Conservation (phyloP, 768 basidiomycete genomes). For the Tremella yokohamensis region DNA sequence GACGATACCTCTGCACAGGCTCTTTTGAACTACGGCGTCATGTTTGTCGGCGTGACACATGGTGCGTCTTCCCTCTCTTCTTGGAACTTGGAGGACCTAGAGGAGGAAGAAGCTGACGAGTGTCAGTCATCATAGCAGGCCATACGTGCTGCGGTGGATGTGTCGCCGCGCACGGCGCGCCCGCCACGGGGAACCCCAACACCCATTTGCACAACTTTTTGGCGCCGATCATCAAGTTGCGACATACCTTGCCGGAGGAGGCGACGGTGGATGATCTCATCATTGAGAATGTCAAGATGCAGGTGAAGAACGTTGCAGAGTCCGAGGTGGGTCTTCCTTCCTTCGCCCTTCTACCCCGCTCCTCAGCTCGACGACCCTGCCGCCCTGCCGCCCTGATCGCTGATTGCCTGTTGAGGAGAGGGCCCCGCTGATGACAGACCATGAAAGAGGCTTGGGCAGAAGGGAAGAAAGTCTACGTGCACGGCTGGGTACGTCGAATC, state of each 20-base stretch:
- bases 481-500: constrained; percentile 44
- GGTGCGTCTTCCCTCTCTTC: constrained; percentile 58
- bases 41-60: constrained; percentile 68
- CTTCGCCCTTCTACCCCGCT: not conserved
- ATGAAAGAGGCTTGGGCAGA: constrained; percentile 45
- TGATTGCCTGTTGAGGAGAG: not conserved
- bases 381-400: not conserved
- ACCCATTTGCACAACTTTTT: constrained; percentile 69
- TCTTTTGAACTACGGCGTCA: constrained; percentile 71
- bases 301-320: constrained; percentile 47
- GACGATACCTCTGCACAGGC: constrained; percentile 69
- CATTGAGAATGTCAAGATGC: constrained; percentile 43
- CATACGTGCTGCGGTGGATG: constrained; percentile 78
- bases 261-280: constrained; percentile 44
- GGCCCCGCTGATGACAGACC: constrained; percentile 14
- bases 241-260: constrained; percentile 49
- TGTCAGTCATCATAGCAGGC: constrained; percentile 71
- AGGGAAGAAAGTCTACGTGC: constrained; percentile 41
- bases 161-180: constrained; percentile 52
- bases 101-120: constrained; percentile 1
- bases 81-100: constrained; percentile 1
- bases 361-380: not conserved
- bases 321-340: constrained; percentile 38
- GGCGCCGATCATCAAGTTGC: constrained; percentile 61
- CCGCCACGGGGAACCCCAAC: constrained; percentile 21